Conservation (phyloP, 257 asterid genomes). For the Cinchona pubescens region DNA sequence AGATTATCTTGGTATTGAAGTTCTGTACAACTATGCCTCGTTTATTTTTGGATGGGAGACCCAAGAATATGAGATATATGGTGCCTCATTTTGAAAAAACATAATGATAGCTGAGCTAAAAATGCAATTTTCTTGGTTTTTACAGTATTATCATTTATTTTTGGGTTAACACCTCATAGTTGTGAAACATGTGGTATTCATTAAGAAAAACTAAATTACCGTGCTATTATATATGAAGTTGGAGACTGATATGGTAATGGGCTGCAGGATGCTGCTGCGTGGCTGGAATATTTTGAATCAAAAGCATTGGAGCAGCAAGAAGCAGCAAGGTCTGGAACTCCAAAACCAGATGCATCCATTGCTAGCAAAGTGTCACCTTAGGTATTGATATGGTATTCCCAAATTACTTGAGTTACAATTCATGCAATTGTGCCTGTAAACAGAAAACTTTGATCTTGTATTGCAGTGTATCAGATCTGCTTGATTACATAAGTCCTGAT, state of each 20-base stretch:
- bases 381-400: constrained; percentile 65
- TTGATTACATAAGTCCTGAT: constrained; percentile 85
- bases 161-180: not conserved
- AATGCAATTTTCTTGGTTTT: not conserved
- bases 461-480: constrained; percentile 97
- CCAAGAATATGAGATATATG: not conserved
- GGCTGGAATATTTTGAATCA: constrained; percentile 99
- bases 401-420: constrained; percentile 34
- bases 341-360: constrained; percentile 93
- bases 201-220: not conserved
- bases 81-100: not conserved
- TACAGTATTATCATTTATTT: not conserved
- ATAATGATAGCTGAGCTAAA: not conserved
- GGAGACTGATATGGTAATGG: constrained; percentile 15
- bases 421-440: constrained; percentile 23
- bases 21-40: too few relatives aligned
- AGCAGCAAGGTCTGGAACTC: constrained; percentile 91
- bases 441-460: constrained; percentile 30
- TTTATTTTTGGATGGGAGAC: too few relatives aligned
- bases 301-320: constrained; percentile 99
- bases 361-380: constrained; percentile 99
- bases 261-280: constrained; percentile 98
- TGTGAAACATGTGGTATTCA: not conserved
- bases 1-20: not conserved
- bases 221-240: not conserved